phyloP scores from a whole-genome alignment of 768 basidiomycete species.

The Ramaria sp. region DNA sequence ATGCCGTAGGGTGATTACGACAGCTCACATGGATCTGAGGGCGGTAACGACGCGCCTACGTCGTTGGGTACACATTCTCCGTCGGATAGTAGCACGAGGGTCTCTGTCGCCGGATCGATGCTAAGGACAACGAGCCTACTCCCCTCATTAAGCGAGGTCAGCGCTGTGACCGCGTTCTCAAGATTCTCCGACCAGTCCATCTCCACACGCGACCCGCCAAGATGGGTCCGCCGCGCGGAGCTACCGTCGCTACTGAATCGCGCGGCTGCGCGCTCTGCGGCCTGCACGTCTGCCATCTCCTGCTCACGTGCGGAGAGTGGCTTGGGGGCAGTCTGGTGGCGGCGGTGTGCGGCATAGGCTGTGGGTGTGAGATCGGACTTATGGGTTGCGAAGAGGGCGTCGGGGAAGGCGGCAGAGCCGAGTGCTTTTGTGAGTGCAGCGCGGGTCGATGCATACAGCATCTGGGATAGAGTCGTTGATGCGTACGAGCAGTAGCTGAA shows the following conservation, averaged over 20 bases:
- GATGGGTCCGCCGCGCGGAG: conserved; percentile 40
- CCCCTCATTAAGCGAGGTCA: conserved; percentile 37
- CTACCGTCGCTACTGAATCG: conserved; percentile 41
- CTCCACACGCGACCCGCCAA: conserved; percentile 46
- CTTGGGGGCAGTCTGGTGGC: conserved; percentile 62
- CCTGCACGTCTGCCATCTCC: conserved; percentile 67
- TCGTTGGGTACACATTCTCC: conserved; percentile 30
- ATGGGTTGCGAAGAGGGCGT: conserved; percentile 69
- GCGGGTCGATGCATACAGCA: conserved; percentile 82
- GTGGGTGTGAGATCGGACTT: conserved; percentile 55
- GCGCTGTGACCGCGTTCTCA: conserved; percentile 48
- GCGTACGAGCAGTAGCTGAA: not conserved
- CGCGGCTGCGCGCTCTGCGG: conserved; percentile 45
- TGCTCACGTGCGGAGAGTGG: conserved; percentile 77
- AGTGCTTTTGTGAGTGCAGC: conserved; percentile 58
- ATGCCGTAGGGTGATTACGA: conserved; percentile 1
- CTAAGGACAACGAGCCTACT: conserved; percentile 45
- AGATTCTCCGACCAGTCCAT: conserved; percentile 60
- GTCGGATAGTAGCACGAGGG: conserved; percentile 35
- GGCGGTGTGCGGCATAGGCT: conserved; percentile 65
- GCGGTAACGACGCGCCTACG: conserved; percentile 40
- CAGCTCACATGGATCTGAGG: conserved; percentile 43
- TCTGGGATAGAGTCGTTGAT: conserved; percentile 31
- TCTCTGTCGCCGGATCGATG: conserved; percentile 57
- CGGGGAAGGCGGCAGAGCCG: conserved; percentile 61